These are phyloP conservation scores for Amaranthus palmeri DNA, from an alignment of 148 eudicot species.

Conservation along the genomic window DNA sequence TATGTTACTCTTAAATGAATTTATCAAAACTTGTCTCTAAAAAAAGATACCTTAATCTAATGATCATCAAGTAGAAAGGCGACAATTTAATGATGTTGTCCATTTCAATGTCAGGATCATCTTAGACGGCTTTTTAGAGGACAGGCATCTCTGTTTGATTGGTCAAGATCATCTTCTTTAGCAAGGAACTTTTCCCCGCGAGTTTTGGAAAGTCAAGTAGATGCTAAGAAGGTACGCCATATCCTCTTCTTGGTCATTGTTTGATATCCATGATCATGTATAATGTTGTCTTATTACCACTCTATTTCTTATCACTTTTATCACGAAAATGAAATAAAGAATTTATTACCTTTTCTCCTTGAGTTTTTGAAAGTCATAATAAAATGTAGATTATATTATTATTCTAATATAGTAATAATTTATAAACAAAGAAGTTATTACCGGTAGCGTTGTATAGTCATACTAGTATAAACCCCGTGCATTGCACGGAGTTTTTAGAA, in stretches of 20 bases:
- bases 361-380: too few relatives aligned
- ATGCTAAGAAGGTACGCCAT: conserved; percentile 80
- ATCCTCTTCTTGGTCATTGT: neutral
- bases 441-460: too few relatives aligned
- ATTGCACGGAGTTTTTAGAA: too few relatives aligned
- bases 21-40: neutral
- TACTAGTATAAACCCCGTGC: too few relatives aligned
- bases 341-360: too few relatives aligned
- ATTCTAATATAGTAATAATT: too few relatives aligned
- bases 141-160: conserved; percentile 92
- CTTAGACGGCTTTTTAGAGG: conserved; percentile 96
- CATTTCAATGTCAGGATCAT: conserved; percentile 62
- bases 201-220: conserved; percentile 95
- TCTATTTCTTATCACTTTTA: neutral
- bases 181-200: conserved; percentile 94
- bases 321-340: too few relatives aligned
- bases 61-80: neutral
- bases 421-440: too few relatives aligned
- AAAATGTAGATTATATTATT: too few relatives aligned
- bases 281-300: neutral
- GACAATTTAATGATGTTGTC: neutral
- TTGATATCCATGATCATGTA: neutral
- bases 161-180: conserved; percentile 92
- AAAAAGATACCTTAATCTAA: neutral
- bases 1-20: neutral